Conservation (phyloP, 805 yeast genomes). For the Scheffersomyces lignosus region DNA sequence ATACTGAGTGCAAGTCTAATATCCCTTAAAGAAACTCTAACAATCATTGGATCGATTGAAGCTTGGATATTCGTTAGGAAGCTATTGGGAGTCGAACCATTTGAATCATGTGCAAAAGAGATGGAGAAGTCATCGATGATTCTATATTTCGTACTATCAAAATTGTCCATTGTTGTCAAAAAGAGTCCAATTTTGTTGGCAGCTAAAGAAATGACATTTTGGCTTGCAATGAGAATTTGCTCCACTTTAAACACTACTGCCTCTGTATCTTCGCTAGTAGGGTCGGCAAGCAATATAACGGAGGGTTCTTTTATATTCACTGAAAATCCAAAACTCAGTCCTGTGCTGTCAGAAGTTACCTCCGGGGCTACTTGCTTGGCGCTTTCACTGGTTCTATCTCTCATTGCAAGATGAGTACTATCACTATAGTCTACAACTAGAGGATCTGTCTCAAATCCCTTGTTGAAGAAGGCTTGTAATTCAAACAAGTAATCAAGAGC, state of each 20-base stretch:
- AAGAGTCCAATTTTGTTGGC: constrained; percentile 86
- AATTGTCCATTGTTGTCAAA: constrained; percentile 69
- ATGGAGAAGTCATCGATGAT: constrained; percentile 88
- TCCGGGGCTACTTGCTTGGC: constrained; percentile 2
- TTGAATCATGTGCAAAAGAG: constrained; percentile 67
- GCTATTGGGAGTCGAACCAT: constrained; percentile 60
- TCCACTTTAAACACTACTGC: constrained; percentile 90
- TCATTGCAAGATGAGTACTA: neutral
- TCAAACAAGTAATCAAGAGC: constrained; percentile 88
- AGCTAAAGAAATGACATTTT: constrained; percentile 62
- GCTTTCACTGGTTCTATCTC: neutral
- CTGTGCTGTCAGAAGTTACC: neutral
- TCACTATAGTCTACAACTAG: constrained; percentile 12
- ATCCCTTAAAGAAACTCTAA: constrained; percentile 85
- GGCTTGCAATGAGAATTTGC: constrained; percentile 70
- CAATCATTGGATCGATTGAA: constrained; percentile 74
- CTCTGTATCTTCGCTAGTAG: constrained; percentile 65
- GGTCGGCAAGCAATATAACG: constrained; percentile 76
- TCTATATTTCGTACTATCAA: constrained; percentile 62
- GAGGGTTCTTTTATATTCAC: constrained; percentile 77
- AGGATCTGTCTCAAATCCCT: constrained; percentile 38
- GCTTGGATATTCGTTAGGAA: constrained; percentile 64
- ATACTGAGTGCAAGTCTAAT: constrained; percentile 76
- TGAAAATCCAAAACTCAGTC: constrained; percentile 46
- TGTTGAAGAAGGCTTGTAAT: constrained; percentile 61